phyloP scores from a whole-genome alignment of 257 asterid species.

The Solanum rostratum region DNA sequence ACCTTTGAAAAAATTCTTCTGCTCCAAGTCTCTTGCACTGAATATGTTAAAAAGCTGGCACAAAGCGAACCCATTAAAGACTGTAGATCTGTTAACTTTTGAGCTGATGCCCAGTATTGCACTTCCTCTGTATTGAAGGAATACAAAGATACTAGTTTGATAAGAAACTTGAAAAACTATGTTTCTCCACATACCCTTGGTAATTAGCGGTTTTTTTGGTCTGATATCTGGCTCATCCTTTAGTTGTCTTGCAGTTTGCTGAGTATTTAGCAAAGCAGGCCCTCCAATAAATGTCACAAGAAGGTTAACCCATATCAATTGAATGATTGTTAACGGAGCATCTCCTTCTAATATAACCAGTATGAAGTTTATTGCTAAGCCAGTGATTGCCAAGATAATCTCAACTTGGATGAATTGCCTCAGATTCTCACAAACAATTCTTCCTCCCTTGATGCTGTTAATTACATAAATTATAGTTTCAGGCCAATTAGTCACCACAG shows the following conservation, averaged over 20 bases:
- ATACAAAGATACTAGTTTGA: slow-evolving; percentile 11
- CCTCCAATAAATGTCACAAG: slow-evolving; percentile 19
- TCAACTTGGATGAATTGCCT: slow-evolving; percentile 19
- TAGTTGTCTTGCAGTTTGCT: background rate
- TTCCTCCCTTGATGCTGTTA: slow-evolving; percentile 5
- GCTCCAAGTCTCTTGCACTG: background rate
- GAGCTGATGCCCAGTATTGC: slow-evolving; percentile 2
- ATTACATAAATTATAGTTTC: slow-evolving; percentile 3
- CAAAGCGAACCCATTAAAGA: slow-evolving; percentile 5
- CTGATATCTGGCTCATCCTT: background rate
- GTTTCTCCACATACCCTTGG: slow-evolving; percentile 20
- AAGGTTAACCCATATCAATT: slow-evolving; percentile 19
- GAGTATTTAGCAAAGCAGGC: slow-evolving; percentile 10
- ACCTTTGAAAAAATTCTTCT: background rate
- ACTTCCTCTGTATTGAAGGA: slow-evolving; percentile 14
- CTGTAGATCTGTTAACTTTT: background rate
- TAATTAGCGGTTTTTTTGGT: slow-evolving; percentile 5
- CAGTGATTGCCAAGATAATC: slow-evolving; percentile 5
- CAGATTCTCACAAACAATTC: slow-evolving; percentile 10
- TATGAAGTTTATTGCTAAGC: slow-evolving; percentile 11
- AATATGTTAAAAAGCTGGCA: background rate
- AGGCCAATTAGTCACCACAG: slow-evolving; percentile 20
- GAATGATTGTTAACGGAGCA: slow-evolving; percentile 10
- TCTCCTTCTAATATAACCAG: slow-evolving; percentile 4
- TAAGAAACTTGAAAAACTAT: slow-evolving; percentile 17